Base-by-base conservation (phyloP, 2,329 filamentous ascomycete species). In the Tympanopsis confertula region DNA sequence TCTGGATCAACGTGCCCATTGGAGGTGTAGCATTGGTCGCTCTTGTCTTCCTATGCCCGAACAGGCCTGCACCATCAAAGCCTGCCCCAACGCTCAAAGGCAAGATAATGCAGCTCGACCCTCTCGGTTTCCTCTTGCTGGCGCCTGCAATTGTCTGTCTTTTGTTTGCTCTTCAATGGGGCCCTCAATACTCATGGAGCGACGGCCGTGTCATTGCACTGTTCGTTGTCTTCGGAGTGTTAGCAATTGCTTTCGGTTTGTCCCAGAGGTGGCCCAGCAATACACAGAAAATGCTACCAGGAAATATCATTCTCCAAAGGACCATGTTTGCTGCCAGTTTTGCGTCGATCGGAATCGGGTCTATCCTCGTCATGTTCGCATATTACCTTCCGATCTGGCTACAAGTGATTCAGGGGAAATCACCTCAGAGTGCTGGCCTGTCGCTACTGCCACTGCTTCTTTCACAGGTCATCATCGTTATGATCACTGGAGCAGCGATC, bases 361-460 rank as follows among this genome's bases (percentile, higher is more conserved):
- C 70, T 41, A 45, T 68, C 1, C 51, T 61, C 1, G 50, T 67
- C 3, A n/a, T n/a, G n/a, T n/a, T n/a, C n/a, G n/a, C n/a, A n/a
- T 47, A 66, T 48, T 69, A 60, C 45, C 50, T 71, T 4, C 65
- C 68, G 10, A 57, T 71, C 39, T 73, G 66, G 63, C 71, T 69
- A 48, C 66, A 69, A 42, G 62, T 61, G 10, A 60, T 68, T 33
- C 50, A 62, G 37, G 54, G 51, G 5, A 49, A 49, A 17, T 38
- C 38, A 10, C 51, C 56, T 3, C 46, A 52, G 2, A 39, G 52
- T 22, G 55, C 52, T 4, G 56, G 56, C 32, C 53, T 58, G 20
- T 47, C 47, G 28, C 48, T 50, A n/a, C 47, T 59, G 12, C 56
- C 55, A 2, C 17, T 53, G 12, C 46, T 58, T 28, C 41, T 57